Evolutionary conservation across 345 rosid species (phyloP), one percentile per base, ranked within the genome.

Genomic region (Kandelia obovata): DNA sequence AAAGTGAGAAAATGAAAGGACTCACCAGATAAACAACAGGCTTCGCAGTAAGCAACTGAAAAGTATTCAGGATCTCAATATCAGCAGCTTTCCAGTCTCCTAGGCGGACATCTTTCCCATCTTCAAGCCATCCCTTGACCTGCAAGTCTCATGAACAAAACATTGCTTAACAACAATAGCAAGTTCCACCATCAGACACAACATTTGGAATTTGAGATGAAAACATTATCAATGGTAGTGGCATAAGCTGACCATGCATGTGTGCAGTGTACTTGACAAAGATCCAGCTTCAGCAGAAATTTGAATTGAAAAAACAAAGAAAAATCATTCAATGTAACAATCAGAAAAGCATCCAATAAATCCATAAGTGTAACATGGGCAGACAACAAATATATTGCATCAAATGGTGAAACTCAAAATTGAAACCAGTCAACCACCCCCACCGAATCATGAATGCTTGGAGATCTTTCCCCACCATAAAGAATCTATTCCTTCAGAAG

Each of bases 11-110:
- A 47, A 23, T 49, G 53, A 47, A 46, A 59, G 69, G 15, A 57
- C 83, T 75, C 62, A 95, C 99, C 89, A 95, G 78, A 86, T 95
- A 95, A 80, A 92, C 99, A 67, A 95, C 96, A 51, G 97, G 96
- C 82, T 95, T 95, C 58, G 98, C 99, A 28, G 96, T 85, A 65
- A 95, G 98, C 94, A 95, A 77, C 65, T 95, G 97, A 80, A 95
- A 95, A 53, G 94, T 85, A 79, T 95, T 92, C 68, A 95, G 57
- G 71, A 95, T 88, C 89, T 95, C 99, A 64, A 92, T 80, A 62
- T 90, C 98, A 83, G 96, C 92, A 70, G 98, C 84, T 75, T 95
- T 95, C 99, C 99, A 95, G 57, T 95, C 99, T 73, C 97, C 99
- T 27, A 95, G 77, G 46, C 96, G 94, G 60, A 95, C 83, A 75